Base-by-base conservation (phyloP, 805 yeast species). In the Wickerhamomyces ciferrii region DNA sequence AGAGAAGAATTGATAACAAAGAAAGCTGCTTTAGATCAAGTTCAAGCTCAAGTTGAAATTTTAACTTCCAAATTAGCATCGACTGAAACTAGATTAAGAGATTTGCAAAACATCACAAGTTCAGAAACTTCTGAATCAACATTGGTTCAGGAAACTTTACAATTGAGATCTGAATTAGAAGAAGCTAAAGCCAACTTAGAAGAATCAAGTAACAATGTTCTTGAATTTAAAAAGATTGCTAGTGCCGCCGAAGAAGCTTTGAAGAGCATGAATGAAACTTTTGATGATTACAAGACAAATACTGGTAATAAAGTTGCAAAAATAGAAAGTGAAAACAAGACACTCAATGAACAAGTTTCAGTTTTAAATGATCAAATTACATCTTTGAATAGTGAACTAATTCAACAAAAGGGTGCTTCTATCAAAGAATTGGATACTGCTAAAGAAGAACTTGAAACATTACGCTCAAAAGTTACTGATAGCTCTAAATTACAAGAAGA, bases 231-330 rank as follows among this genome's bases (percentile, higher is more conserved):
- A 47, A 69, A 68, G n/a, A 72, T 87, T 37, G 81, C 90, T 0
- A 65, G 66, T 43, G 79, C 85, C 14, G 79, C 88, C 4, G 95
- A 87, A 57, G 78, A 76, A 44, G 80, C 90, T 5, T 68, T 87
- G 35, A 63, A 67, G 35, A 69, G 73, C 41, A 68, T 87, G 48
- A 80, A 78, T 25, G 66, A 68, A 19, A 69, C 83, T 1, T 84
- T 75, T 58, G 87, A 75, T 42, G 63, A 63, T 41, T 74, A 63
- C 51, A 75, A 72, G 51, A 48, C 51, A 10, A 43, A 51, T 2
- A 46, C 67, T 0, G 43, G 50, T 19, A 46, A 43, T 3, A 49
- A 53, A 11, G 53, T 60, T 10, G 36, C 46, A 2, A 39, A 42
- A 2, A 47, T 65, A 15, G 44, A 53, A 29, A 32, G 51, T 2